phyloP scores from a whole-genome alignment of 2,329 filamentous ascomycete genomes.

The Rhynchosporium secalis region DNA sequence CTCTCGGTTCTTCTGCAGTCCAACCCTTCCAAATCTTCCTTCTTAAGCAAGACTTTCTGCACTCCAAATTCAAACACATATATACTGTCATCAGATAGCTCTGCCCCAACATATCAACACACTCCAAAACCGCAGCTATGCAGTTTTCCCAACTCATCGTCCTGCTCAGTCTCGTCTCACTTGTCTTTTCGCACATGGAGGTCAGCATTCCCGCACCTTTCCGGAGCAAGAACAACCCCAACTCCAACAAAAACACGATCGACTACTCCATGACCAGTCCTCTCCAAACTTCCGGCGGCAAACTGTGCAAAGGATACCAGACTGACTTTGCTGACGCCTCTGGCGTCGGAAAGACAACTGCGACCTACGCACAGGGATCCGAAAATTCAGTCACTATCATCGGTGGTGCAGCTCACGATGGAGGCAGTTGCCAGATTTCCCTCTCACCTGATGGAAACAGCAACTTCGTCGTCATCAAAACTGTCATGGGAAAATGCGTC shows the following conservation, averaged over 20 bases:
- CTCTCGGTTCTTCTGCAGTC: neutral
- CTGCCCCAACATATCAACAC: neutral
- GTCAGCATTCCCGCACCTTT: neutral
- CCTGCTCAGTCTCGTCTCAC: neutral
- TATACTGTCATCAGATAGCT: neutral
- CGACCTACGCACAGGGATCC: neutral
- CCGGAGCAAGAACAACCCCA: neutral
- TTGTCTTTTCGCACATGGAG: neutral
- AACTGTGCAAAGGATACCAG: conserved; percentile 7
- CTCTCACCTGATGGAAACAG: neutral
- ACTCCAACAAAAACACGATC: neutral
- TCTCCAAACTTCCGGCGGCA: neutral
- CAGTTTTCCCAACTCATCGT: neutral
- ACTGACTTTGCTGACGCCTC: neutral
- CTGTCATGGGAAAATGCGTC: neutral
- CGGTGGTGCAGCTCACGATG: neutral
- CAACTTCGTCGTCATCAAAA: neutral
- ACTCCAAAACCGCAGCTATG: neutral
- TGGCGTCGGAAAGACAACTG: neutral
- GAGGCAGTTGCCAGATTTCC: neutral
- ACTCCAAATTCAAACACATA: neutral
- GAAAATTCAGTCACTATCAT: neutral
- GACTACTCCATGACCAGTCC: neutral
- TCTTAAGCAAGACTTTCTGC: neutral
- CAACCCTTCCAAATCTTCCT: neutral